Base-by-base conservation (phyloP, 495 filamentous ascomycete species). In the Talaromyces proteolyticus region DNA sequence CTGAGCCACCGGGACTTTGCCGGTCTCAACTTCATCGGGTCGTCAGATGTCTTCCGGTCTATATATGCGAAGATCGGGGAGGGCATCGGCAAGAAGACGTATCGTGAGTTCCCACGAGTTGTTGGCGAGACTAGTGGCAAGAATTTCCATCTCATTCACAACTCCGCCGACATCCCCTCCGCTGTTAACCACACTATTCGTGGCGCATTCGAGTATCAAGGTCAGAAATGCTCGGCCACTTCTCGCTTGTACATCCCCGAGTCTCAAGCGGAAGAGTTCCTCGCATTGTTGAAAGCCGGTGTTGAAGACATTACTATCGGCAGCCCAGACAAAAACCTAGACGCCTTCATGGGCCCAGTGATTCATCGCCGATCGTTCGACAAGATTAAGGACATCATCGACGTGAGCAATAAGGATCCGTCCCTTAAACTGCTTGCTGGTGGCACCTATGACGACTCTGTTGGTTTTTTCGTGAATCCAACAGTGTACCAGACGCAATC, bases 101-200 rank as follows among this genome's bases (percentile, higher is more conserved):
- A 91, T 62, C 72, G 75, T 49, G 77, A 81, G 40, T 94, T 89
- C 67, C 89, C 89, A 12, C 80, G 89, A 52, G 81, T 93, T 25
- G 87, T 92, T 14, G 89, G 84, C 49, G 89, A 94, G 74, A 91
- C 88, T 2, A 87, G 88, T 54, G 88, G 88, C 53, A 92, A 92
- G 81, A 92, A 92, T 72, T 92, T 91, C 77, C 88, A 91, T 67
- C 66, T 92, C 49, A 64, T 92, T 20, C 87, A 91, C 68, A 65
- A 75, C 47, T 86, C 82, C 1, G 88, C 88, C 25, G 83, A 91
- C 59, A 54, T 91, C 22, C 76, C 78, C 42, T 90, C 91, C 57
- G 88, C 88, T 36, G 86, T 79, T 12, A 71, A 86, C 20, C 84
- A 91, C 55, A 91, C 88, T 23, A 79, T 92, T 16, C 83, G 88